Conservation (phyloP, 108 stramenopile genomes). For the Nannochloropsis oceanica region DNA sequence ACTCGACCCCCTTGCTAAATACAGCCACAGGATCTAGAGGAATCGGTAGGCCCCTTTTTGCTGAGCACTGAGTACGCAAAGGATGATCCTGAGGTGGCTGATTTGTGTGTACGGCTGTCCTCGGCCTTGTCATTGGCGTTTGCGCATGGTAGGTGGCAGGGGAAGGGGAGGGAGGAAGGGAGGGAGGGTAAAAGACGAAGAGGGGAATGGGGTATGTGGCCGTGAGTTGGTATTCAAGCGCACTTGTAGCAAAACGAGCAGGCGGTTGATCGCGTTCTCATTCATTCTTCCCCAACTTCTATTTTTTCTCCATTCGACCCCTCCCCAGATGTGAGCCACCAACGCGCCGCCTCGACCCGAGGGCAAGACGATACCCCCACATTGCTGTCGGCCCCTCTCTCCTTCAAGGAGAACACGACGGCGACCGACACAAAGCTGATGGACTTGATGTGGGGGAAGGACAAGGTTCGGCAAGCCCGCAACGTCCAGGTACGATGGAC, state of each 20-base stretch:
- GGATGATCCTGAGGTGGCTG: constrained; percentile 14
- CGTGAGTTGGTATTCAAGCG: background rate
- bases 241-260: background rate
- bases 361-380: constrained; percentile 5
- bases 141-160: background rate
- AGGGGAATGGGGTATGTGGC: constrained; percentile 5
- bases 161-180: background rate
- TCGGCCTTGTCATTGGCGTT: constrained; percentile 5
- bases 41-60: constrained; percentile 26
- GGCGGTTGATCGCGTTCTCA: no score
- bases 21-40: background rate
- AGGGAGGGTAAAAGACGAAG: background rate
- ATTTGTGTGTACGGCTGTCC: constrained; percentile 9
- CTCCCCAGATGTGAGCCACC: constrained; percentile 1
- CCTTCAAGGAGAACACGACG: constrained; percentile 15
- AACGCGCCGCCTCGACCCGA: constrained; percentile 7
- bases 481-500: background rate
- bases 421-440: constrained; percentile 1
- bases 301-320: background rate
- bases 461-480: background rate
- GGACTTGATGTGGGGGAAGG: constrained; percentile 30
- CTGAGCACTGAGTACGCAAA: constrained; percentile 19
- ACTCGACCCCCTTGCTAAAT: background rate
- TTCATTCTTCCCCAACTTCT: background rate
- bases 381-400: background rate